Percentiles rank a stretch among this genome's conserved stretches.
phyloP scores from a whole-genome alignment of 805 yeast species.

The Priceomyces castillae region DNA sequence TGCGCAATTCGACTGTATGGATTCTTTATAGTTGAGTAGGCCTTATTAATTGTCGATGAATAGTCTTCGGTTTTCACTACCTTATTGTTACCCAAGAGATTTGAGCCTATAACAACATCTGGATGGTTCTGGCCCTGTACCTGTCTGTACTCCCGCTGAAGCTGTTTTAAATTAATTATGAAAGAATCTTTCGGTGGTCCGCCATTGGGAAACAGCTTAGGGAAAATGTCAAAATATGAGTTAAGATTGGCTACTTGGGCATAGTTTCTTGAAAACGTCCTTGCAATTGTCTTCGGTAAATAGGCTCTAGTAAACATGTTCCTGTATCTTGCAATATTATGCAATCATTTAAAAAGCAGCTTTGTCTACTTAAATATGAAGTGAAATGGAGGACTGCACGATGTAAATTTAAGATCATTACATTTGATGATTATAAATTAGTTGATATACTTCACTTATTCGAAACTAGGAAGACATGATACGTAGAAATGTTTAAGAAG shows the following conservation, averaged over 20 bases:
- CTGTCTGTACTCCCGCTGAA: slow-evolving; percentile 71
- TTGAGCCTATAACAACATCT: slow-evolving; percentile 48
- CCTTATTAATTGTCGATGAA: slow-evolving; percentile 62
- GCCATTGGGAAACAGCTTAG: slow-evolving; percentile 65
- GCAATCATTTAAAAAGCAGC: background rate
- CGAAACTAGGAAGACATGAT: background rate
- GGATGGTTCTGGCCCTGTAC: slow-evolving; percentile 83
- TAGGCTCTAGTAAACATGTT: background rate
- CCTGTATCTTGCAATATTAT: background rate
- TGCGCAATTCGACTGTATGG: slow-evolving; percentile 62
- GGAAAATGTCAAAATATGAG: slow-evolving; percentile 64
- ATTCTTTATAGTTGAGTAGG: slow-evolving; percentile 65
- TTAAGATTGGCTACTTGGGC: slow-evolving; percentile 1
- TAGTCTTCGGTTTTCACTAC: slow-evolving; percentile 31
- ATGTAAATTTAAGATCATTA: background rate
- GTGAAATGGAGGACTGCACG: background rate
- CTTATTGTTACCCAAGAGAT: slow-evolving; percentile 14
- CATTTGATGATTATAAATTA: background rate
- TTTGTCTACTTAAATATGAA: background rate
- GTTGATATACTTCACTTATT: background rate
- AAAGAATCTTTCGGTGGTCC: slow-evolving; percentile 65
- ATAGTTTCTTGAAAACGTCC: background rate
- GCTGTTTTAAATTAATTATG: slow-evolving; percentile 47
- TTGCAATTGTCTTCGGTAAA: background rate
- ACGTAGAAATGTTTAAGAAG: slow-evolving; percentile 23